Conservation (phyloP, 2,329 filamentous ascomycete genomes). For the Sclerotinia spermophila region DNA sequence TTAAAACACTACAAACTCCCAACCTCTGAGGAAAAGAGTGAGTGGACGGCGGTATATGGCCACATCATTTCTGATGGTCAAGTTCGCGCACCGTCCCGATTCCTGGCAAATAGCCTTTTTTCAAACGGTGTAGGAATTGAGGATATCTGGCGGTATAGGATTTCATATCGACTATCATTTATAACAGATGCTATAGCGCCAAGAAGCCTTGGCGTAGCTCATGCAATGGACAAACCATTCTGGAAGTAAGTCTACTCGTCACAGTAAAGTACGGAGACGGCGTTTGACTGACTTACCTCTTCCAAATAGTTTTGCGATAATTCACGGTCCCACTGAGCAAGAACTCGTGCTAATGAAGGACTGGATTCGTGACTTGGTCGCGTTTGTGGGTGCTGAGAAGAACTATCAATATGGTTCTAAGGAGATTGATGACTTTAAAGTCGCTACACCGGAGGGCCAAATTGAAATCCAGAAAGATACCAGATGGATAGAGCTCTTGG, state of each 20-base stretch:
- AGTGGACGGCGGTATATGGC: constrained; percentile 42
- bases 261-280: background rate
- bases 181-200: constrained; percentile 42
- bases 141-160: constrained; percentile 44
- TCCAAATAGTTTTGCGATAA: constrained; percentile 38
- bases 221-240: constrained; percentile 44
- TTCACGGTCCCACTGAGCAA: constrained; percentile 39
- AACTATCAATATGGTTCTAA: constrained; percentile 38
- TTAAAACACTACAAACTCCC: constrained; percentile 40
- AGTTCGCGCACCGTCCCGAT: constrained; percentile 40
- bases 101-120: constrained; percentile 36
- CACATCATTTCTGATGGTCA: constrained; percentile 42
- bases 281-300: background rate
- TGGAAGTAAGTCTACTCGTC: constrained; percentile 40
- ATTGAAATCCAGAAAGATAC: constrained; percentile 40
- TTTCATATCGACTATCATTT: constrained; percentile 43
- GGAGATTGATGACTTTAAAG: constrained; percentile 39
- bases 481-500: constrained; percentile 38
- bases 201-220: constrained; percentile 37
- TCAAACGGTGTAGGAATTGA: constrained; percentile 37
- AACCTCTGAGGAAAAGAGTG: constrained; percentile 32
- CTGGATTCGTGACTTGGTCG: constrained; percentile 40
- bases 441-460: constrained; percentile 36
- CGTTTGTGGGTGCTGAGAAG: constrained; percentile 39
- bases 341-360: constrained; percentile 40